Conservation (phyloP, 2,329 filamentous ascomycete genomes). For the Fusarium albosuccineum region DNA sequence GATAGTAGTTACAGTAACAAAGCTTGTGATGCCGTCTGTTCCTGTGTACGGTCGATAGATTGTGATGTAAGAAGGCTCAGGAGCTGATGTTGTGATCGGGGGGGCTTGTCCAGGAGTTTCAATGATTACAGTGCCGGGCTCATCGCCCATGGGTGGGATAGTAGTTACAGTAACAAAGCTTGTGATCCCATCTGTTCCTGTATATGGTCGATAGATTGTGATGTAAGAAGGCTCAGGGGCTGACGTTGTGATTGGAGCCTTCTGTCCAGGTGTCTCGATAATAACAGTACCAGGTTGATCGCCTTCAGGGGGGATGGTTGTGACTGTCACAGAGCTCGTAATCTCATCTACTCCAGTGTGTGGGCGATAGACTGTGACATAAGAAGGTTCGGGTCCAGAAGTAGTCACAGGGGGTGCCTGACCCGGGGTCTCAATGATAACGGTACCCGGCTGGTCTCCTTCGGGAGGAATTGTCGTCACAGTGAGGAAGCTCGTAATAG, state of each 20-base stretch:
- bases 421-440: conserved; percentile 35
- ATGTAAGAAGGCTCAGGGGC: conserved; percentile 10
- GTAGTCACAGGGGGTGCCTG: conserved; percentile 12
- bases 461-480: conserved; percentile 26
- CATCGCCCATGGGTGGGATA: conserved; percentile 25
- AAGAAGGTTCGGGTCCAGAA: conserved; percentile 4
- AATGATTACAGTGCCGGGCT: conserved; percentile 32
- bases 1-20: not conserved
- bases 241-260: conserved; percentile 2
- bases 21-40: not conserved
- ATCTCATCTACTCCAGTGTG: conserved; percentile 16
- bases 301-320: conserved; percentile 9
- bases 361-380: conserved; percentile 17
- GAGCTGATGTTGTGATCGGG: not conserved
- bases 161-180: conserved; percentile 5
- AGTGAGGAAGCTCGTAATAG: conserved; percentile 27
- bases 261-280: conserved; percentile 20
- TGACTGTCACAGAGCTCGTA: conserved; percentile 12
- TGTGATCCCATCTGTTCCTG: not conserved
- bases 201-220: conserved; percentile 16
- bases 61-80: not conserved
- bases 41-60: conserved; percentile 1
- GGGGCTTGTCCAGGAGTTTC: conserved; percentile 25
- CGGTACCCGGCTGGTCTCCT: conserved; percentile 21
- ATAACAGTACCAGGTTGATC: conserved; percentile 20